Evolutionary conservation across 352 stramenopile species (phyloP), one percentile per base, ranked within the genome.

Genomic region (Peronosclerospora sorghi): DNA sequence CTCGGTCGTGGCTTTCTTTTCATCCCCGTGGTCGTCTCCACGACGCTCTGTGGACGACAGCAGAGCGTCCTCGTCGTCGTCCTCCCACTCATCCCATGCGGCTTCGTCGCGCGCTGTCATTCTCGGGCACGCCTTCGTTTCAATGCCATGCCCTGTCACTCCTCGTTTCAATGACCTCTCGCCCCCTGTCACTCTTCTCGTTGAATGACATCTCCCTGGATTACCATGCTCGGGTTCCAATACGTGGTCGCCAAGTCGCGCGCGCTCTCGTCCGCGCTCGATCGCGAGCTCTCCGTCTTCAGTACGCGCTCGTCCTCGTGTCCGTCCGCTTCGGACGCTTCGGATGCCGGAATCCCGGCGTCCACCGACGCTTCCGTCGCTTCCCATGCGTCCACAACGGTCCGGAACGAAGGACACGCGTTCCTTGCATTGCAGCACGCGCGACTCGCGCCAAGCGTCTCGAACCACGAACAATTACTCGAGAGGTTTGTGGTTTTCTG

Each of bases 231-330:
- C 19, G 60, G 74, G 9, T 62, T 86, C 56, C 75, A 86, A 54
- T 84, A 79, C 55, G 56, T 86, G 32, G 70, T 86, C 35, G 69
- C 68, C 52, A 86, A 86, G 65, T 84, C 71, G 41, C 79, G 68
- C 29, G 74, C 83, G 53, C 57, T 84, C 35, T 71, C 72, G 34
- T 72, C 63, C 26, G 74, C 56, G 40, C 58, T 84, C 1, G 71
- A 86, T 32, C 59, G 63, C 13, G 58, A 68, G 66, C 41, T 65
- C 19, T 62, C 45, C 1, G 47, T 37, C 15, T 43, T 48, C 7
- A 65, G 50, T 20, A 55, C 26, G 18, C 54, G 48, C 29, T 37
- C 54, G 4, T 12, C 28, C 0, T 28, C 48, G 27, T 57, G 57
- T 27, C 37, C 5, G 5, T 34, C 43, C 14, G 15, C 40, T 2